Percentiles rank a stretch among this genome's conserved stretches.
These are phyloP conservation scores for Xylariaceae sp. DNA, from an alignment of 2,329 filamentous ascomycete genomes.

Conservation along the genomic window DNA sequence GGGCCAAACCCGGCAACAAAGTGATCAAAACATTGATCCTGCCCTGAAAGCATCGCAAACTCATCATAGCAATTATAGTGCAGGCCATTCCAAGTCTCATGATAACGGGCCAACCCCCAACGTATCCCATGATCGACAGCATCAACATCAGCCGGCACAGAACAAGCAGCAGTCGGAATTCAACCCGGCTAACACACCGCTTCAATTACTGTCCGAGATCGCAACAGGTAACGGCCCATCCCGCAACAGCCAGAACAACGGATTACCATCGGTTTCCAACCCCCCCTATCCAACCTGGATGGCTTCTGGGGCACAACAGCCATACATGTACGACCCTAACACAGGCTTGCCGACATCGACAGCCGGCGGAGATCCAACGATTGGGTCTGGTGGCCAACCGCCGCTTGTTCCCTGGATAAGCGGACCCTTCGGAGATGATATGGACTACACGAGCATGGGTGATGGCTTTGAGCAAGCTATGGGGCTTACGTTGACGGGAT, in stretches of 20 bases:
- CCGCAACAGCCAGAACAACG: constrained; percentile 26
- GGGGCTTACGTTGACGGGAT: constrained; percentile 50
- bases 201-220: constrained; percentile 64
- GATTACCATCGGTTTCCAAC: constrained; percentile 29
- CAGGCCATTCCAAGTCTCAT: neutral
- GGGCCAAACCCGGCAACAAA: constrained; percentile 33
- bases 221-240: constrained; percentile 53
- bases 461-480: constrained; percentile 53
- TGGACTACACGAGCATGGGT: constrained; percentile 46
- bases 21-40: constrained; percentile 25
- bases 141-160: constrained; percentile 31
- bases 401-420: constrained; percentile 41
- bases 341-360: constrained; percentile 22
- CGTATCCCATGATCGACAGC: constrained; percentile 26
- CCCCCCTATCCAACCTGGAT: constrained; percentile 34
- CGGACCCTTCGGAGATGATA: constrained; percentile 40
- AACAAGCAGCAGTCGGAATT: constrained; percentile 38
- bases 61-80: neutral
- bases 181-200: constrained; percentile 55
- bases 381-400: constrained; percentile 7
- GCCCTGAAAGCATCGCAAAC: constrained; percentile 7
- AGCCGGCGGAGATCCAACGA: neutral
- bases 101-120: constrained; percentile 5
- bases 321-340: constrained; percentile 47
- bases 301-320: constrained; percentile 35